These are phyloP conservation scores for Sclerotinia spermophila DNA, from an alignment of 2,329 filamentous ascomycete species.

Conservation along the genomic window DNA sequence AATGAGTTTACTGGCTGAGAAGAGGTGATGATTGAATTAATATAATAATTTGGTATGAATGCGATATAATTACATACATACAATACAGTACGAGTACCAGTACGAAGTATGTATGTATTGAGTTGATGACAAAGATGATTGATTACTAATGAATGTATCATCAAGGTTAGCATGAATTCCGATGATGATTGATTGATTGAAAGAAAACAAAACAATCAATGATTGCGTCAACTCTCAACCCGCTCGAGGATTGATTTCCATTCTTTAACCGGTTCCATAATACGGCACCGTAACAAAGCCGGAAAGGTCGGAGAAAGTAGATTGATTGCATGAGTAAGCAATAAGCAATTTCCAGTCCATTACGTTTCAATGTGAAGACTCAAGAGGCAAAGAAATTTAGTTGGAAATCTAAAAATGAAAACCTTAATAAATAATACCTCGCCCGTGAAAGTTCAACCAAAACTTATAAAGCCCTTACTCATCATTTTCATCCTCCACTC, in stretches of 20 bases:
- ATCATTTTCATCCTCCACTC: background rate
- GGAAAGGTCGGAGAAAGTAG: slow-evolving; percentile 12
- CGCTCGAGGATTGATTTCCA: background rate
- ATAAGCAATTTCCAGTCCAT: background rate
- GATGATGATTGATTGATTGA: no score
- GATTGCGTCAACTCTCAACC: background rate
- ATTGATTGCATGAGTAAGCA: background rate
- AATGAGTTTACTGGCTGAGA: no score
- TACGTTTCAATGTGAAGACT: background rate
- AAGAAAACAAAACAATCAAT: slow-evolving; percentile 2
- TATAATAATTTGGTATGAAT: no score
- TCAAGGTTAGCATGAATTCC: background rate
- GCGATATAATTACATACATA: no score
- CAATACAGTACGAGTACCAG: no score
- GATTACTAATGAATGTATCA: background rate
- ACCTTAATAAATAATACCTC: slow-evolving; percentile 3
- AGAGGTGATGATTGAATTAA: background rate
- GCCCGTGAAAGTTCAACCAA: background rate
- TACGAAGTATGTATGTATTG: no score
- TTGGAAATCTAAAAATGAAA: background rate
- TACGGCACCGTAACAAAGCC: background rate
- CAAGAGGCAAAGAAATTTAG: slow-evolving; percentile 10
- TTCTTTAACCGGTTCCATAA: background rate
- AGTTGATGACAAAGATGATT: background rate
- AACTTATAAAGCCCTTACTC: slow-evolving; percentile 9